Evolutionary conservation across 495 filamentous ascomycete genomes (phyloP).

Genomic region (Penicillium paxilli): DNA sequence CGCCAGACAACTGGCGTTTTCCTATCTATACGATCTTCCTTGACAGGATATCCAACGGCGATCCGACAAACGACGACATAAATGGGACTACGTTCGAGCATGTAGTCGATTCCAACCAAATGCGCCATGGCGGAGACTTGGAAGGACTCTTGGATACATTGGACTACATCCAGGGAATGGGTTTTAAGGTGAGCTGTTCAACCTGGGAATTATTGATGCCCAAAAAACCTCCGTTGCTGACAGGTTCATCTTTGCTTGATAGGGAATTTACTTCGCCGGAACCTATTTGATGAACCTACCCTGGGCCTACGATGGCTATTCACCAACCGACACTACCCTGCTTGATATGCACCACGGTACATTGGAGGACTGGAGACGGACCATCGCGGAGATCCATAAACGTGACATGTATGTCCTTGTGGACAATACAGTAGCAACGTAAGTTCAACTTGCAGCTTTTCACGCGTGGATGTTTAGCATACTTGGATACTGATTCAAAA

Average conservation of each 20-base stretch:
- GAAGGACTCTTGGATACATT: slow-evolving; percentile 34
- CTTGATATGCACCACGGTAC: slow-evolving; percentile 40
- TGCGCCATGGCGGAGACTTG: slow-evolving; percentile 41
- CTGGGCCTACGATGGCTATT: slow-evolving; percentile 43
- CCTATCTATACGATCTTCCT: slow-evolving; percentile 42
- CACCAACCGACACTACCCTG: slow-evolving; percentile 39
- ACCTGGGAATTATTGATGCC: not conserved
- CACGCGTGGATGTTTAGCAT: not conserved
- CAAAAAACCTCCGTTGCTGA: not conserved
- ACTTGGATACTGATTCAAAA: not conserved
- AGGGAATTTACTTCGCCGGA: slow-evolving; percentile 39
- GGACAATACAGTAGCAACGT: slow-evolving; percentile 42
- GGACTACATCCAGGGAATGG: slow-evolving; percentile 43
- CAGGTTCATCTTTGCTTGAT: not conserved
- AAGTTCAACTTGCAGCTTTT: slow-evolving; percentile 10
- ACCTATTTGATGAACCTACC: slow-evolving; percentile 42
- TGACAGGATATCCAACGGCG: slow-evolving; percentile 43
- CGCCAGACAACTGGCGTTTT: slow-evolving; percentile 44
- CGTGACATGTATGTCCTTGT: slow-evolving; percentile 42
- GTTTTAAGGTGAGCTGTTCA: slow-evolving; percentile 25
- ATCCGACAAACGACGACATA: slow-evolving; percentile 22
- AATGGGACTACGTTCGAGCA: slow-evolving; percentile 28
- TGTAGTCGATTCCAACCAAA: slow-evolving; percentile 37
- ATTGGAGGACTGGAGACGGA: slow-evolving; percentile 35
- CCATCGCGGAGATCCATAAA: slow-evolving; percentile 33